Evolutionary conservation across 805 yeast genomes (phyloP), one percentile per base, ranked within the genome.

Genomic region (Sungouiella thailandica): DNA sequence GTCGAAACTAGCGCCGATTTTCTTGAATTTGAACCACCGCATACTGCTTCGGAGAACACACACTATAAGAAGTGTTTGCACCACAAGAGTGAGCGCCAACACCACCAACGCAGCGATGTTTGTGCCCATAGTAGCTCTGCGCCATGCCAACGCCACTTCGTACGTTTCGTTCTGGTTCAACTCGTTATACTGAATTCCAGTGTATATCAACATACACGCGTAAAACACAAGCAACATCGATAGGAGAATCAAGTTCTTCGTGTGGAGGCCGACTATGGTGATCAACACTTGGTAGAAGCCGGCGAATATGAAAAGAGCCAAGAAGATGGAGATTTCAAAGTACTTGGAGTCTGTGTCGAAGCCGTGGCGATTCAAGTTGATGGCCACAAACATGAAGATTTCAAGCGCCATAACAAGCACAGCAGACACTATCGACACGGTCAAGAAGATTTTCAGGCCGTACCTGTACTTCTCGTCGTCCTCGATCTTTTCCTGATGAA

Each of bases 301-400:
- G 4, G 74, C 72, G 44, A 72, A 71, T 23, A 69, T 65, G 45
- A 69, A 70, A n/a, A 71, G 52, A 2, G 76, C 70, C 36, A 72
- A 48, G 44, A 60, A 70, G 13, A 71, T 68, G 25, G 63, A 53
- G 36, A 64, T 42, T 39, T 64, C 57, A 25, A 52, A 39, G 31
- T 54, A 58, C 32, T 50, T 36, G 29, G 39, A 43, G 15, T 52
- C 37, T 27, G 52, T 37, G 15, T 36, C 33, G 19, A 39, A 28
- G 17, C 26, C 27, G 20, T 14, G n/a, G 37, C 56, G 48, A 41
- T 67, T 64, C n/a, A 50, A 38, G 32, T 62, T 58, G 32, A 62
- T 61, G 7, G 59, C 61, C 1, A 64, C 66, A 39, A 60, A 68
- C 45, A 68, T 51, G 45, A 61, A 64, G 3, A 50, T 47, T 37